Evolutionary conservation across 2,329 filamentous ascomycete species (phyloP).

Genomic region (Domatiomyces globalis): DNA sequence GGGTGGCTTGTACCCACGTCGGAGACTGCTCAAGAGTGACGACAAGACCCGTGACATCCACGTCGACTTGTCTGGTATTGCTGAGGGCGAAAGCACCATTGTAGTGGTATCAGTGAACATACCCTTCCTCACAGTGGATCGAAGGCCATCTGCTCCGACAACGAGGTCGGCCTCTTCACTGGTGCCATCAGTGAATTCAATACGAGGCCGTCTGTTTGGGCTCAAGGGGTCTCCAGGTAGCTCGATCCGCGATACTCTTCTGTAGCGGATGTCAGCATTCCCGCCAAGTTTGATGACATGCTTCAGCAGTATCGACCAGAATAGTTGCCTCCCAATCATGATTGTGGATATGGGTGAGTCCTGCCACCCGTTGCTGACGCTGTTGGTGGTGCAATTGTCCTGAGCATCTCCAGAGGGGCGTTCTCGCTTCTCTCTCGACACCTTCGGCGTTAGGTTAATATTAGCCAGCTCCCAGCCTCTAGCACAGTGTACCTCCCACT

Average conservation of each 20-base stretch:
- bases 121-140: conserved; percentile 24
- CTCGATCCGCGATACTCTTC: neutral
- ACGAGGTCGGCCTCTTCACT: conserved; percentile 27
- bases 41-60: conserved; percentile 20
- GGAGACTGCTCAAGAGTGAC: neutral
- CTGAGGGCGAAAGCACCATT: neutral
- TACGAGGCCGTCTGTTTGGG: too few species aligned
- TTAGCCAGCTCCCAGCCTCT: conserved; percentile 23
- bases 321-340: conserved; percentile 25
- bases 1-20: neutral
- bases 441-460: conserved; percentile 12
- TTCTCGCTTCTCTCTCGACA: neutral
- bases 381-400: neutral
- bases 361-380: neutral
- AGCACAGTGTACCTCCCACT: conserved; percentile 24
- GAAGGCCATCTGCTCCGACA: conserved; percentile 31
- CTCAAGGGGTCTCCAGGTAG: neutral
- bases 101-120: conserved; percentile 23
- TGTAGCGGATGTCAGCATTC: neutral
- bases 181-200: conserved; percentile 24
- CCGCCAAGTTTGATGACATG: conserved; percentile 21
- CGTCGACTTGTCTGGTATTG: conserved; percentile 2
- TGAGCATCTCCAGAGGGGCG: too few species aligned
- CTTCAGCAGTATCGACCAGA: conserved; percentile 27
- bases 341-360: conserved; percentile 21